Percentiles rank a stretch among this genome's conserved stretches.
These are phyloP conservation scores for Kodamaea nitidulidarum DNA, from an alignment of 805 yeast genomes.

Conservation along the genomic window DNA sequence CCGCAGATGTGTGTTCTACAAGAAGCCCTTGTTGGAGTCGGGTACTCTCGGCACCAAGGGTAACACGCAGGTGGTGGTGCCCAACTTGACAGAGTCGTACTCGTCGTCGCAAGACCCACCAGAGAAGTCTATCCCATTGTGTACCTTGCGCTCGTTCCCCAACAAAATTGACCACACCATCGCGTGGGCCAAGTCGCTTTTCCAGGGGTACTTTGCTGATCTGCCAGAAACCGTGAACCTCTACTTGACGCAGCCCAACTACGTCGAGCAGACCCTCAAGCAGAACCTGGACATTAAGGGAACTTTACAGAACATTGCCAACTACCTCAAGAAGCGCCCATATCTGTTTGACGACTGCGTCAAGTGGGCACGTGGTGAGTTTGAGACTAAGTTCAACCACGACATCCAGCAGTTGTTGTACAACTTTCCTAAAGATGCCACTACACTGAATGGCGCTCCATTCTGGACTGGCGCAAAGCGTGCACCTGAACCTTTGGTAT, in stretches of 20 bases:
- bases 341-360: conserved; percentile 89
- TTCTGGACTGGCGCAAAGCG: conserved; percentile 98
- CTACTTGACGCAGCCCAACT: conserved; percentile 87
- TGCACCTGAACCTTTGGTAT: conserved; percentile 82
- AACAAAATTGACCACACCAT: conserved; percentile 97
- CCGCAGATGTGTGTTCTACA: conserved; percentile 90
- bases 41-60: conserved; percentile 99
- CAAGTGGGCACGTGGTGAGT: conserved; percentile 89
- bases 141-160: conserved; percentile 97
- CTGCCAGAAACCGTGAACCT: conserved; percentile 91
- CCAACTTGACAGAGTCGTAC: conserved; percentile 90
- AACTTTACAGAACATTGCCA: conserved; percentile 73
- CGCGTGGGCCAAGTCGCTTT: conserved; percentile 97
- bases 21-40: conserved; percentile 87
- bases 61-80: conserved; percentile 94
- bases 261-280: conserved; percentile 85
- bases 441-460: conserved; percentile 83
- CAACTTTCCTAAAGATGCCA: conserved; percentile 94
- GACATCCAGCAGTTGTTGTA: conserved; percentile 87
- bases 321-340: conserved; percentile 77
- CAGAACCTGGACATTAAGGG: conserved; percentile 91
- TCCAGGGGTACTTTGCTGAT: conserved; percentile 87
- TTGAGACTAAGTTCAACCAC: conserved; percentile 77
- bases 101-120: conserved; percentile 98
- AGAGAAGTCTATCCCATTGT: conserved; percentile 93